Base-by-base conservation (phyloP, 495 filamentous ascomycete genomes). In the Xylaria longipes region DNA sequence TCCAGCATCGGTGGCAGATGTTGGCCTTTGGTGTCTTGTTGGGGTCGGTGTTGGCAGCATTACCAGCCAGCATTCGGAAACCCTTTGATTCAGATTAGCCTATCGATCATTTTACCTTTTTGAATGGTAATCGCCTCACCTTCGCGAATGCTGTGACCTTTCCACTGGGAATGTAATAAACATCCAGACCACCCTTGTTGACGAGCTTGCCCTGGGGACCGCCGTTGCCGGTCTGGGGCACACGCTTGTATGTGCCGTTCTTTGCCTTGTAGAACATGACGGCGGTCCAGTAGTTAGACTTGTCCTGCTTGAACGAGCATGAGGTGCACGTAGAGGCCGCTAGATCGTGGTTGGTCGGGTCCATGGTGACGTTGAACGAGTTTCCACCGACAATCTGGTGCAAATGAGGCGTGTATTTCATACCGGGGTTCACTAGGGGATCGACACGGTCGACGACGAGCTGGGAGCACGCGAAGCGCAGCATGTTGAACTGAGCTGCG, bases 241-340 rank as follows among this genome's bases (percentile, higher is more conserved):
- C 91, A 65, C 86, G 85, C 72, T 88, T 86, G 83, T 93, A 94
- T 52, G 85, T 87, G 22, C 91, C 91, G 76, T 95, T 94, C 81
- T 89, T 84, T 37, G 87, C 86, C 74, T 89, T 80, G 80, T 88
- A 93, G 81, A 90, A 93, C 70, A 94, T 84, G 76, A 84, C 82
- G 25, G 92, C 90, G 45, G 89, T 89, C 93, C 93, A 95, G 84
- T 95, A 95, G 82, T 92, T 93, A 78, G 89, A 92, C 78, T 90
- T 85, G 80, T 95, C 93, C 73, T 89, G 81, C 64, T 84, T 87
- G 73, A 93, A 88, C 1, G 82, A 85, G 79, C 92, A 93, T 15
- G 91, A 90, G 46, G 91, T 91, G 81, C 93, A 96, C 22, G 85
- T 87, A 0, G 92, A 91, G 39, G 85, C 78, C 15, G 89, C 84